Evolutionary conservation across 768 basidiomycete species (phyloP).

Genomic region (Floccularia luteovirens): DNA sequence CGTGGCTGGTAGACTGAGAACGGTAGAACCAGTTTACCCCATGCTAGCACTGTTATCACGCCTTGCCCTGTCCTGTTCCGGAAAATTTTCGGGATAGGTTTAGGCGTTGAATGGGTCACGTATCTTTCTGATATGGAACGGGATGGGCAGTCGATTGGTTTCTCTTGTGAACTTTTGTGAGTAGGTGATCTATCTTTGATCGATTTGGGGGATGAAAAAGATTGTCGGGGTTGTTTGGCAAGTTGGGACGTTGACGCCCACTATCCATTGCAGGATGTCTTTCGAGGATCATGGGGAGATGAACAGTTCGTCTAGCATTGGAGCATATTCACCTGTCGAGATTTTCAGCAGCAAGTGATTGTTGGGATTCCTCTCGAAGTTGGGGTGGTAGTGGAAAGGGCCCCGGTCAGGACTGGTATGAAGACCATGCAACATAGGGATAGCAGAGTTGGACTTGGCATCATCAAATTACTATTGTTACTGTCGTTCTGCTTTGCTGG

Average conservation of each 20-base stretch:
- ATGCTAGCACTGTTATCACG: constrained; percentile 43
- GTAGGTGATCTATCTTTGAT: constrained; percentile 10
- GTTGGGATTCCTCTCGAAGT: constrained; percentile 9
- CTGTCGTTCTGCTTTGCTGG: constrained; percentile 11
- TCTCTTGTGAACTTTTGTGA: constrained; percentile 4
- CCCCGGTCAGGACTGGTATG: constrained; percentile 1
- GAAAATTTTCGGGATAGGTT: constrained; percentile 29
- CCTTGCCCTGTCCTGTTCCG: constrained; percentile 35
- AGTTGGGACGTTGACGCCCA: constrained; percentile 6
- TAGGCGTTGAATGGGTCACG: constrained; percentile 22
- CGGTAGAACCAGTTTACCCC: constrained; percentile 32
- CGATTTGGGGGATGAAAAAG: constrained; percentile 11
- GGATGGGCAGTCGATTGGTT: constrained; percentile 18
- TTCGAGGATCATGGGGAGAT: constrained; percentile 1
- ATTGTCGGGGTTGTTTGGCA: constrained; percentile 16
- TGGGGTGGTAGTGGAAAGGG: constrained; percentile 5
- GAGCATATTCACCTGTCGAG: constrained; percentile 11
- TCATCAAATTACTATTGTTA: constrained; percentile 8
- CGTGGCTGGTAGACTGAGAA: constrained; percentile 30
- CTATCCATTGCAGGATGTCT: constrained; percentile 8
- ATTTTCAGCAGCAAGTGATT: constrained; percentile 7
- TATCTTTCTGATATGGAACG: constrained; percentile 27
- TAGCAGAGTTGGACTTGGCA: background rate
- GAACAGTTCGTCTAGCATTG: constrained; percentile 6
- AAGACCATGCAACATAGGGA: background rate